Base-by-base conservation (phyloP, 1,284 basidiomycete species). In the Flammula alnicola region DNA sequence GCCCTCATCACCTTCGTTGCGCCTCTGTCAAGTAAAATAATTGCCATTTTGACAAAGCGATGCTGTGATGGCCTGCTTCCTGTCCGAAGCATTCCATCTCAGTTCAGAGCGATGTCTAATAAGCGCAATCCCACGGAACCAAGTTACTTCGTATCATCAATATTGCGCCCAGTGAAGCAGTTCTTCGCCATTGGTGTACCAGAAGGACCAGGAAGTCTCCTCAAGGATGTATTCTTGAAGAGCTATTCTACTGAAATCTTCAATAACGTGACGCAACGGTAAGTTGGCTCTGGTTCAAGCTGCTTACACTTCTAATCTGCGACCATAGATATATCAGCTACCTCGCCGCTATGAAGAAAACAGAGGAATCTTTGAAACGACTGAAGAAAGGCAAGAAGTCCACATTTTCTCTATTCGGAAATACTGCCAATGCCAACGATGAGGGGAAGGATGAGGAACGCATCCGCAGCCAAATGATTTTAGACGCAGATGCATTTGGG, bases 81-180 rank as follows among this genome's bases (percentile, higher is more conserved):
- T 8, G 91, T 98, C 40, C 83, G 93, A 38, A 91, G 91, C 0
- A 91, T 97, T 58, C 91, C 93, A 0, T 88, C 88, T 1, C 91
- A 93, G 58, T 91, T 93, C 60, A 80, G 93, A 44, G 88, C 88
- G 0, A 89, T 89, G 80, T 82, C 88, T 14, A 86, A 81, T 63
- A 89, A 86, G 63, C 79, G 80, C 17, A 70, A 75, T 56, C 83
- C 88, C 1, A 79, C 78, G 4, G 86, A 91, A 59, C 84, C 93
- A 12, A 95, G 92, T 63, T 86, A 91, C 63, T 98, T 96, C 62
- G 81, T 98, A 1, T 73, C 83, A 1, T 77, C 83, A 17, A 86
- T 98, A 47, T 76, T 98, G 36, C 86, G 86, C 23, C 93, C 95
- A 0, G 68, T 97, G n/a, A 86, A 84, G 60, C 66, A 72, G 0